Base-by-base conservation (phyloP, 768 basidiomycete genomes). In the Lenzites betulinus region DNA sequence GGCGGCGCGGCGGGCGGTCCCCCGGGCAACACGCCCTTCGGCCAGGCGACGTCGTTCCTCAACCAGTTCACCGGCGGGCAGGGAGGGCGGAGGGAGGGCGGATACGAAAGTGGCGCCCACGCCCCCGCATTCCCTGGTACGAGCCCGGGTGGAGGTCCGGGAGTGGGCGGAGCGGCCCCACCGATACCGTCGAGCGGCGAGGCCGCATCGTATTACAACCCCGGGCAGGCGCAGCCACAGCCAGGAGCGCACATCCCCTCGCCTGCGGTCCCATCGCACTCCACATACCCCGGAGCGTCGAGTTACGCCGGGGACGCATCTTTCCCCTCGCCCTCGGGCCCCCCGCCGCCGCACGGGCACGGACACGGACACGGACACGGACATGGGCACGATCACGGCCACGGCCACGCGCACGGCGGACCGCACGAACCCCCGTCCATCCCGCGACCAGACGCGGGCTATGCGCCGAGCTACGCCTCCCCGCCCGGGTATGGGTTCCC, bases 191-290 rank as follows among this genome's bases (percentile, higher is more conserved):
- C 46, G 25, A 50, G 55, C 1, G 61, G 51, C 20, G 56, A 58
- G 41, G 55, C 61, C 7, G 41, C 64, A 15, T 62, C 63, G 25
- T 67, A 57, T 55, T 67, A 64, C 58, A 20, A 28, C 26, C 43
- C 39, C 3, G 53, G 33, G 23, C 54, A 61, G 15, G 28, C 54
- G 9, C 49, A 48, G 28, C 48, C 58, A 5, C 49, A 48, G 28
- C 48, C 58, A 3, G 20, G 43, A 18, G n/a, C 35, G 2, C 51
- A 43, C 28, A 28, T n/a, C 9, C 48, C 53, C 16, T 51, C 46
- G 11, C 35, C 26, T 7, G 36, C 48, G 33, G 42, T 54, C 20
- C 42, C 50, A 6, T 43, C 57, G 9, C 28, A 36, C 33, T 59
- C 49, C 2, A 44, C 50, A 4, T 60, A 63, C 30, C 54, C 61